Conservation (phyloP, 768 basidiomycete species). For the Favolaschia claudopus region DNA sequence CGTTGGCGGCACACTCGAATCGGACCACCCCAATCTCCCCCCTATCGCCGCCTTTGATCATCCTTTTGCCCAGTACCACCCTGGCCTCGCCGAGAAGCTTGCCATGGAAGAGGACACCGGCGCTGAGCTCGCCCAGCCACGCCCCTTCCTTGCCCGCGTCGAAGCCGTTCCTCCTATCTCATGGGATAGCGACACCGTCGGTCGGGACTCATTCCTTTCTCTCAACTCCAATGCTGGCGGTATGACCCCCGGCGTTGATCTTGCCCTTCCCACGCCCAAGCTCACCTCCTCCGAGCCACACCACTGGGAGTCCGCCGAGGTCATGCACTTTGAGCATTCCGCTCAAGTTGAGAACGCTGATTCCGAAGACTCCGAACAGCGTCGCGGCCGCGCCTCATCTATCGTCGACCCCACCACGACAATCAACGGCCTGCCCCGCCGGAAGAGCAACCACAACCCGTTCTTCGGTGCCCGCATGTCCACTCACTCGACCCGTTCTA, state of each 20-base stretch:
- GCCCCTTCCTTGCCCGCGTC: constrained; percentile 53
- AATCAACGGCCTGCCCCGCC: constrained; percentile 33
- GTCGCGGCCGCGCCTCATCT: constrained; percentile 8
- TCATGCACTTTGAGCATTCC: constrained; percentile 44
- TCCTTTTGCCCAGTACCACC: constrained; percentile 68
- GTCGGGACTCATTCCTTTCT: constrained; percentile 59
- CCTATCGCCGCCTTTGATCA: constrained; percentile 45
- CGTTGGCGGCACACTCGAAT: too few species aligned
- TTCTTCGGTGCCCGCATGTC: constrained; percentile 32
- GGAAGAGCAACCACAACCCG: constrained; percentile 49
- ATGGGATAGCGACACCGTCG: constrained; percentile 63
- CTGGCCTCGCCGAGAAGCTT: constrained; percentile 57
- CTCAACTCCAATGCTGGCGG: constrained; percentile 52
- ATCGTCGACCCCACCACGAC: constrained; percentile 30
- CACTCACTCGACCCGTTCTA: constrained; percentile 16
- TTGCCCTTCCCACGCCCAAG: constrained; percentile 69
- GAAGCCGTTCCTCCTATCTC: constrained; percentile 52
- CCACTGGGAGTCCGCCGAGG: constrained; percentile 60
- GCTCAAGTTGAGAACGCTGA: too few species aligned
- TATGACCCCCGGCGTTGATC: constrained; percentile 57
- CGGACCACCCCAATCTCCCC: constrained; percentile 46
- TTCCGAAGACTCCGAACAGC: too few species aligned
- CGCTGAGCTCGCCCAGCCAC: constrained; percentile 32
- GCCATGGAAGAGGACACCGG: constrained; percentile 46
- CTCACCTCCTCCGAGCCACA: constrained; percentile 60